Conservation (phyloP, 441 rosid species). For the Euphorbia schlechtendalii region DNA sequence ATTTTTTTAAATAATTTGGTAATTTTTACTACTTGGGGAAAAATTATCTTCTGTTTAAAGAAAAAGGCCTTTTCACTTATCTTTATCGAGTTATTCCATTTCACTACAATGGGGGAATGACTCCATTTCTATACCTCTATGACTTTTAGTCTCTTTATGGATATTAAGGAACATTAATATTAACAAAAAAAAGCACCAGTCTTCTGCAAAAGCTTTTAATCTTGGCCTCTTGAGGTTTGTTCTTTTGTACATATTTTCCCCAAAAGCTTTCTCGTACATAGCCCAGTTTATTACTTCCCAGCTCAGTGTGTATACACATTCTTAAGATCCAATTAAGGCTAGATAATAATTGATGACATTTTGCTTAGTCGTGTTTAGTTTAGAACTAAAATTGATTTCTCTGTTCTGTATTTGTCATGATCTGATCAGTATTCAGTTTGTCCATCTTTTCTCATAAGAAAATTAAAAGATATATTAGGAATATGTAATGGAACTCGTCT, state of each 20-base stretch:
- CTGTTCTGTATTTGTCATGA: neutral
- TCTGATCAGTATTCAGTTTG: neutral
- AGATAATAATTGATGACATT: neutral
- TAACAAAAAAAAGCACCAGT: neutral
- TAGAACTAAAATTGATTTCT: neutral
- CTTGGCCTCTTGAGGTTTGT: no score
- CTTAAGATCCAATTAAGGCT: neutral
- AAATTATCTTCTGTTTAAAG: neutral
- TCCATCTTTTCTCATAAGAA: neutral
- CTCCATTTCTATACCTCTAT: neutral
- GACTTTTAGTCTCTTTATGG: neutral
- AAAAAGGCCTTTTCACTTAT: neutral
- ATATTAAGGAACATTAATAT: neutral
- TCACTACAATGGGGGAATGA: neutral
- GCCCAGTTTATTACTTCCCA: neutral
- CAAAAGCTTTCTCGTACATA: neutral
- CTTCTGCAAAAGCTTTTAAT: no score
- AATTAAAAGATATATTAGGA: neutral
- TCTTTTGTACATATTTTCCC: neutral
- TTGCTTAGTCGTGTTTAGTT: neutral
- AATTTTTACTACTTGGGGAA: neutral
- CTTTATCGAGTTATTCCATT: neutral
- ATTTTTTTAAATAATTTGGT: neutral
- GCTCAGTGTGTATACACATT: slow-evolving; percentile 2
- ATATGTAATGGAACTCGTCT: neutral